Conservation (phyloP, 2,329 filamentous ascomycete species). For the Ophiocordyceps sinensis region DNA sequence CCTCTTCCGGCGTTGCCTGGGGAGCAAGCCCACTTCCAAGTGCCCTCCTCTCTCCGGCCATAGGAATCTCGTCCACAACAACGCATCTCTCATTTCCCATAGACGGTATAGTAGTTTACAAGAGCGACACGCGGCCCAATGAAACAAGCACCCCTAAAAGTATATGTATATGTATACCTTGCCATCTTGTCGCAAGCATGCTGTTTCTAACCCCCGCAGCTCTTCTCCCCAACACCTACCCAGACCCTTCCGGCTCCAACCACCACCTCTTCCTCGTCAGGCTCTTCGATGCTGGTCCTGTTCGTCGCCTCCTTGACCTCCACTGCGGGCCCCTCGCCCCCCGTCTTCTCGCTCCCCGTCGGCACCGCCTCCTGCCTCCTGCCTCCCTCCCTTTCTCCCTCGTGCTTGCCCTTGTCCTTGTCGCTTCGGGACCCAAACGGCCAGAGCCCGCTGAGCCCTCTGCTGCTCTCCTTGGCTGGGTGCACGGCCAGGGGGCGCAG, state of each 20-base stretch:
- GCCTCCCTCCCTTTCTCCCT: constrained; percentile 15
- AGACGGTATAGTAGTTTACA: too few relatives aligned
- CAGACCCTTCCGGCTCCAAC: constrained; percentile 8
- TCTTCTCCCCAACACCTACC: not conserved
- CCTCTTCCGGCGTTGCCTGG: too few relatives aligned
- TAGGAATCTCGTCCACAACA: too few relatives aligned
- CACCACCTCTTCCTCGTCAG: constrained; percentile 38
- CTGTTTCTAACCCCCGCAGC: too few relatives aligned
- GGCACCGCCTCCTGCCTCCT: constrained; percentile 5
- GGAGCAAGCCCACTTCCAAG: too few relatives aligned
- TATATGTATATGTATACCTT: too few relatives aligned
- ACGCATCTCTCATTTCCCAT: too few relatives aligned
- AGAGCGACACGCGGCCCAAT: too few relatives aligned
- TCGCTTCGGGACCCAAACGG: constrained; percentile 33
- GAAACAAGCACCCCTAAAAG: too few relatives aligned
- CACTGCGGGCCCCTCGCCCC: constrained; percentile 29
- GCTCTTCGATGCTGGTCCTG: constrained; percentile 44
- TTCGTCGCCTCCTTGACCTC: constrained; percentile 38
- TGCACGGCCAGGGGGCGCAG: constrained; percentile 41
- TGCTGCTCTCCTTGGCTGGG: constrained; percentile 25
- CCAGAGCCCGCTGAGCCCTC: constrained; percentile 39
- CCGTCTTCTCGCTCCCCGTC: constrained; percentile 2
- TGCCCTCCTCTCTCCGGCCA: too few relatives aligned
- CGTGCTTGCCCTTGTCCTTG: constrained; percentile 13
- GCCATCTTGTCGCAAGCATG: too few relatives aligned